Percentiles rank a stretch among this genome's conserved stretches.
Evolutionary conservation across 2,329 filamentous ascomycete species (phyloP).

Genomic region (Fusarium longipes): DNA sequence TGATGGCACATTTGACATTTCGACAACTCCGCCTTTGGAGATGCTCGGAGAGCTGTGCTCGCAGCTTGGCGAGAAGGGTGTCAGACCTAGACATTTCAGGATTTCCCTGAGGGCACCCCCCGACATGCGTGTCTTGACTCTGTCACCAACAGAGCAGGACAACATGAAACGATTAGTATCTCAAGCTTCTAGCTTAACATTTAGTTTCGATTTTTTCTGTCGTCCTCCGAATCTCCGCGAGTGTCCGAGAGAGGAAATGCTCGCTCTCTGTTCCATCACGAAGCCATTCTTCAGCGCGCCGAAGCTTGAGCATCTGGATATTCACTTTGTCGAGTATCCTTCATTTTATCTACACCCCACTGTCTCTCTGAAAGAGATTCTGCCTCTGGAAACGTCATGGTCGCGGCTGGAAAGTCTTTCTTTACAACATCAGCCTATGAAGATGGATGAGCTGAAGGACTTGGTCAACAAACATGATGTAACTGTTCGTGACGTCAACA

Average conservation of each 20-base stretch:
- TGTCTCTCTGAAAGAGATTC: neutral
- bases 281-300: constrained; percentile 2
- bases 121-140: neutral
- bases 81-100: neutral
- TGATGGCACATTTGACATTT: neutral
- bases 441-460: neutral
- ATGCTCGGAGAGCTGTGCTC: constrained; percentile 8
- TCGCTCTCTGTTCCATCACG: neutral
- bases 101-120: neutral
- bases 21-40: constrained; percentile 1
- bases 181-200: neutral
- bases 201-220: neutral
- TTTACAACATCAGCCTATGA: neutral
- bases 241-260: neutral
- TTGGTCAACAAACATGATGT: neutral
- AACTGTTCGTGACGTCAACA: neutral
- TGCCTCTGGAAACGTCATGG: neutral
- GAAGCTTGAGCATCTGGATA: neutral
- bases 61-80: neutral
- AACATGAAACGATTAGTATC: neutral
- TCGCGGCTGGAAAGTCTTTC: neutral
- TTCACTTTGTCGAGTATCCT: neutral
- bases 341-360: neutral
- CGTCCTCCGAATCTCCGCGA: neutral
- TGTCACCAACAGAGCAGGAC: neutral